Conservation (phyloP, 257 asterid species). For the Ophiorrhiza pumila region DNA sequence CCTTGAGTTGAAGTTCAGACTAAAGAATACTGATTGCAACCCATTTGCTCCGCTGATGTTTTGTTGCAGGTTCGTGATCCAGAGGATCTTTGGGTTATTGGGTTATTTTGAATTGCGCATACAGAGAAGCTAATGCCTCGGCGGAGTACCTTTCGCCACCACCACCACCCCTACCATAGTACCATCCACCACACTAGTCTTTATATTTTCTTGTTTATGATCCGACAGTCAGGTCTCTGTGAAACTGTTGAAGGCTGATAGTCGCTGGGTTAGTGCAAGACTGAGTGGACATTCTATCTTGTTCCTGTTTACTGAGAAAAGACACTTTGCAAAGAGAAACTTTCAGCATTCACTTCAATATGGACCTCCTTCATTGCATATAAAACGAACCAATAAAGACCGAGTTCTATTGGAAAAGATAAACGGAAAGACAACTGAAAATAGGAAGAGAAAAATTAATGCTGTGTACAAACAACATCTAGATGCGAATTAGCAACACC, state of each 20-base stretch:
- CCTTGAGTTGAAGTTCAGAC: not conserved
- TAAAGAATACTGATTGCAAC: conserved; percentile 2
- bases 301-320: not conserved
- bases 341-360: not conserved
- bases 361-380: too few relatives aligned
- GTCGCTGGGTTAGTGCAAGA: not conserved
- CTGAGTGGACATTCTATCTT: not conserved
- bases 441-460: too few relatives aligned
- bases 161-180: not conserved
- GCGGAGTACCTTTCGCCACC: not conserved
- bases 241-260: not conserved
- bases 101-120: not conserved
- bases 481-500: too few relatives aligned
- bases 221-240: not conserved
- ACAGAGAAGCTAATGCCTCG: not conserved
- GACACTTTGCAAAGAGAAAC: not conserved
- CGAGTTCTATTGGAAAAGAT: too few relatives aligned
- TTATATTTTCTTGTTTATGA: too few relatives aligned
- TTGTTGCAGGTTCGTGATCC: conserved; percentile 10
- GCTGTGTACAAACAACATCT: too few relatives aligned
- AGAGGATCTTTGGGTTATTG: conserved; percentile 2
- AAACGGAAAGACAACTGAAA: too few relatives aligned
- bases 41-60: not conserved
- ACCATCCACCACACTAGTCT: not conserved
- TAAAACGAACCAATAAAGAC: too few relatives aligned